Evolutionary conservation across 2,329 filamentous ascomycete species (phyloP).

Genomic region (Diplodia sapinea): DNA sequence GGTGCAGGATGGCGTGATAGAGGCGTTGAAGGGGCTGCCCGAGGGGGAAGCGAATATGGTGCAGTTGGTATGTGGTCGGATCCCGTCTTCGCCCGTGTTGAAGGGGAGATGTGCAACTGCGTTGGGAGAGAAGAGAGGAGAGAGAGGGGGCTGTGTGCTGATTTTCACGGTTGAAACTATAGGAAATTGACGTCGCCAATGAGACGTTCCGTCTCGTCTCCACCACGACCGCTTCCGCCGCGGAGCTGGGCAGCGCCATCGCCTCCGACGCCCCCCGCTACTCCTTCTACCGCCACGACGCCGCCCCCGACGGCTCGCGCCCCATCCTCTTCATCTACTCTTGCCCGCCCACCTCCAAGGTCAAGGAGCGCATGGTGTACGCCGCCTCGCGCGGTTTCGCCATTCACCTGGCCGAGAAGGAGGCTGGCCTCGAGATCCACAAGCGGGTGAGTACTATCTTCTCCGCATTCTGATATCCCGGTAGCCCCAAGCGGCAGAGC

Average conservation of each 20-base stretch:
- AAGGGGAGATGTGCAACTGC: background rate
- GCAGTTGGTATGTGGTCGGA: slow-evolving; percentile 65
- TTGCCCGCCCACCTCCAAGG: slow-evolving; percentile 72
- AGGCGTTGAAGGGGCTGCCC: slow-evolving; percentile 66
- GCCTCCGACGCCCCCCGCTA: slow-evolving; percentile 74
- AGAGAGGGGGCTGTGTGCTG: slow-evolving; percentile 61
- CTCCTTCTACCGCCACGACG: slow-evolving; percentile 73
- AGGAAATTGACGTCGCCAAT: slow-evolving; percentile 74
- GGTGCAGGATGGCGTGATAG: slow-evolving; percentile 67
- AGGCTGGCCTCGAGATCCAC: slow-evolving; percentile 69
- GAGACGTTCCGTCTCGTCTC: slow-evolving; percentile 73
- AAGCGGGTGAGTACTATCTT: slow-evolving; percentile 64
- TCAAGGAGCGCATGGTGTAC: slow-evolving; percentile 87
- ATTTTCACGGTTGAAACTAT: slow-evolving; percentile 48
- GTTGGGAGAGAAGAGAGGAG: background rate
- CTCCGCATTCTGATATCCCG: background rate
- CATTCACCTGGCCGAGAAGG: slow-evolving; percentile 67
- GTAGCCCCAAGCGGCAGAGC: background rate
- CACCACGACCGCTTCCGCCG: slow-evolving; percentile 59
- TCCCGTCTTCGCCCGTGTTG: too few relatives aligned
- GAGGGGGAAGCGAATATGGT: slow-evolving; percentile 61
- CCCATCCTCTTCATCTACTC: slow-evolving; percentile 83
- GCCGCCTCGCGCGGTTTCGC: slow-evolving; percentile 67
- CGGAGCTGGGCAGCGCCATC: slow-evolving; percentile 65
- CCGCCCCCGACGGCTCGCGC: slow-evolving; percentile 58